Evolutionary conservation across 148 eudicot genomes (phyloP).

Genomic region (Rhododendron molle): DNA sequence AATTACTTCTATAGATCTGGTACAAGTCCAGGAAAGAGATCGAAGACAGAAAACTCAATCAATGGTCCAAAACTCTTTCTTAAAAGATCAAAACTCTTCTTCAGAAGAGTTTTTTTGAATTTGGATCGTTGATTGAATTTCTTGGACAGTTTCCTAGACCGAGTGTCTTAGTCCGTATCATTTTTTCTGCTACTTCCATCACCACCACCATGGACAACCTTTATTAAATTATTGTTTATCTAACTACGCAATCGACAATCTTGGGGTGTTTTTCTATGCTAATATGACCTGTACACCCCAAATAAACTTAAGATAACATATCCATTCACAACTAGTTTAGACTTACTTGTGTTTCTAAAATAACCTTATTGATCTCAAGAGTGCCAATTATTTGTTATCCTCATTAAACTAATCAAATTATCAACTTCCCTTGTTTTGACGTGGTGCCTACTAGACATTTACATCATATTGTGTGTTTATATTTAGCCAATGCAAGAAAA

Average conservation of each 20-base stretch:
- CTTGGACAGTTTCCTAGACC: no score
- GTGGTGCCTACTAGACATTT: not conserved
- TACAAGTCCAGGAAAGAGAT: no score
- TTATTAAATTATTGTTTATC: not conserved
- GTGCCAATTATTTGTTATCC: not conserved
- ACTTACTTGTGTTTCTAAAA: not conserved
- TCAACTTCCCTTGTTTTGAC: not conserved
- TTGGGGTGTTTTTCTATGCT: not conserved
- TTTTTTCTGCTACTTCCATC: not conserved
- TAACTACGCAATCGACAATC: not conserved
- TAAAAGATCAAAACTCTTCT: no score
- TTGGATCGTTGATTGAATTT: no score
- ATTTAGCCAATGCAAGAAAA: not conserved
- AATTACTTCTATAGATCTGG: not conserved
- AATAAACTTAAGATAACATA: not conserved
- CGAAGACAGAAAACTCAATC: no score
- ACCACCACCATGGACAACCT: not conserved
- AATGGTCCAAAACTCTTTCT: no score
- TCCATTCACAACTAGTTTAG: not conserved
- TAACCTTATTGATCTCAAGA: no score
- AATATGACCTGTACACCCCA: not conserved
- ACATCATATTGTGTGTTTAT: not conserved
- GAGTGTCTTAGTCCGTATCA: no score
- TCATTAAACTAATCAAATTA: not conserved
- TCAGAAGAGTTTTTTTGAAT: no score